Conservation (phyloP, 2,329 filamentous ascomycete species). For the Xenosphaeropsis pyriputrescens region DNA sequence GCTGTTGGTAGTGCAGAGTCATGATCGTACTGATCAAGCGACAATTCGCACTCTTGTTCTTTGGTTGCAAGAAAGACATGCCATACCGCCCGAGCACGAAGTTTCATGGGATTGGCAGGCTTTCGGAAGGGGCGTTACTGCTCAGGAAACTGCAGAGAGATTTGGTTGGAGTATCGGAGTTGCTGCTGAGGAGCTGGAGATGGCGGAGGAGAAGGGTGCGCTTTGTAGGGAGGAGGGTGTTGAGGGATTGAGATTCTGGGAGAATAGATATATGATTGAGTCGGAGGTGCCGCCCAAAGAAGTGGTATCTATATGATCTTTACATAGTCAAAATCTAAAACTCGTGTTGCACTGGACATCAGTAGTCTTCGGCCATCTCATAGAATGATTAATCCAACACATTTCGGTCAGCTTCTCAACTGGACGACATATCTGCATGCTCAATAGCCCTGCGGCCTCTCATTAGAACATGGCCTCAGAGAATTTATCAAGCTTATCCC, state of each 20-base stretch:
- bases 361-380: too few species aligned
- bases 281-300: too few species aligned
- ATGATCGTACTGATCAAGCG: slow-evolving; percentile 80
- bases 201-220: slow-evolving; percentile 84
- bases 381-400: too few species aligned
- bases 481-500: too few species aligned
- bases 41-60: slow-evolving; percentile 62
- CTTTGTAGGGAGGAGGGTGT: slow-evolving; percentile 85
- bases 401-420: too few species aligned
- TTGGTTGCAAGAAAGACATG: slow-evolving; percentile 66
- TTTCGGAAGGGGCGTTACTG: slow-evolving; percentile 78
- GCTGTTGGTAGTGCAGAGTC: slow-evolving; percentile 82
- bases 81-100: slow-evolving; percentile 46
- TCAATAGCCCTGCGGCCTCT: too few species aligned
- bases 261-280: slow-evolving; percentile 34
- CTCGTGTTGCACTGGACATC: too few species aligned
- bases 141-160: slow-evolving; percentile 72
- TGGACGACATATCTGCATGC: too few species aligned
- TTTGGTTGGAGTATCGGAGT: slow-evolving; percentile 98
- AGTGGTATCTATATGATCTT: too few species aligned
- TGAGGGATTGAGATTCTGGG: slow-evolving; percentile 87
- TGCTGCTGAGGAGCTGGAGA: slow-evolving; percentile 86
- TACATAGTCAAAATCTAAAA: too few species aligned
- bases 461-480: too few species aligned
- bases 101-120: slow-evolving; percentile 60